Evolutionary conservation across 768 basidiomycete genomes (phyloP), one percentile per base, ranked within the genome.

Genomic region (Leccinum broughii): DNA sequence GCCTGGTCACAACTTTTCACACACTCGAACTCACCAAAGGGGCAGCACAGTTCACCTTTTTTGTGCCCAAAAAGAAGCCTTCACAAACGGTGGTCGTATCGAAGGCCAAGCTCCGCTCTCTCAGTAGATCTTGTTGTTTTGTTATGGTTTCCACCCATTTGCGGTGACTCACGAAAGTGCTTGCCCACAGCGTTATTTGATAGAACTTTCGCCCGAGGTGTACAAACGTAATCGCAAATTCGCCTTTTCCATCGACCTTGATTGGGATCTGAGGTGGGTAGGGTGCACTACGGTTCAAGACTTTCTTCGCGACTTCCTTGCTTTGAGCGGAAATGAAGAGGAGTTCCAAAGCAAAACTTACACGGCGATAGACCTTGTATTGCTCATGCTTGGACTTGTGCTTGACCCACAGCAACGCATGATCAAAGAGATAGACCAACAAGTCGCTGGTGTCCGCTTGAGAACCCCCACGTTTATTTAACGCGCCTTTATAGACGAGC

Each of bases 111-210:
- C 92, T 95, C 62, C 92, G 79, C 63, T 95, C 93, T 59, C 90
- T 81, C 80, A 98, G 81, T 30, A 79, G 70, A 63, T 89, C 86
- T 78, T 98, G 97, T 71, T 96, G 93, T 78, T 91, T 94, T 68
- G 83, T 81, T 66, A 99, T 97, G 60, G 81, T 77, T 66, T 99
- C 97, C 53, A 98, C 74, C 97, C 97, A 98, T 75, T 97, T 98
- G 68, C 88, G 87, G 69, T 98, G 89, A 64, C 83, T 85, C 56
- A 93, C 81, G 51, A 87, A 85, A 30, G 95, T 90, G 66, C 84
- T 88, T 49, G 93, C 92, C 93, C 93, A 98, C 11, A 99, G 78
- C 62, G 93, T 90, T 67, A 98, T 82, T 64, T 89, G 87, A 73
- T 98, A 98, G 62, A 87, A 92, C 74, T 95, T 93, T 65, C 93